Evolutionary conservation across 2,329 filamentous ascomycete genomes (phyloP).

Genomic region (Colletotrichum euphorbiae): DNA sequence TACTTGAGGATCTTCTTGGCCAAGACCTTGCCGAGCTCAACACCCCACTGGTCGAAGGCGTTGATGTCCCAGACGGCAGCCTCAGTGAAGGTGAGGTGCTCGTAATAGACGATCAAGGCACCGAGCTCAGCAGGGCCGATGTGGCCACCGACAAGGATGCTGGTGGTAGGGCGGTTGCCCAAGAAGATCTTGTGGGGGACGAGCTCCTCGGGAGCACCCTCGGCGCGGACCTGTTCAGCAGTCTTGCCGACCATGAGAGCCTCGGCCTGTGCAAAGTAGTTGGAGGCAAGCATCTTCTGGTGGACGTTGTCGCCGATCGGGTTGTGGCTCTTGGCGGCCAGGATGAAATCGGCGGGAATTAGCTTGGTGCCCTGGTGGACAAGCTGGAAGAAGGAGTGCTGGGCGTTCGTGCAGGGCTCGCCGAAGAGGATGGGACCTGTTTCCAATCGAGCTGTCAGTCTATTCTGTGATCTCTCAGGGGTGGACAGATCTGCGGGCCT

Average conservation of each 20-base stretch:
- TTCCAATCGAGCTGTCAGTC: slow-evolving; percentile 17
- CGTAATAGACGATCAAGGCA: slow-evolving; percentile 97
- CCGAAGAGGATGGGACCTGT: slow-evolving; percentile 89
- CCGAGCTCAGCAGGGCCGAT: slow-evolving; percentile 95
- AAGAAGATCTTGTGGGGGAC: slow-evolving; percentile 99
- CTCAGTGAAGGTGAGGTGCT: slow-evolving; percentile 98
- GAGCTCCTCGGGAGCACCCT: slow-evolving; percentile 78
- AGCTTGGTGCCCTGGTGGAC: slow-evolving; percentile 99
- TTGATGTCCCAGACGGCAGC: slow-evolving; percentile 99
- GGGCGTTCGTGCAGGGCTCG: slow-evolving; percentile 97
- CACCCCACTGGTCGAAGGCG: slow-evolving; percentile 99
- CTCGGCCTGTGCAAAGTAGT: slow-evolving; percentile 91
- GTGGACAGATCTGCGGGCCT: neutral
- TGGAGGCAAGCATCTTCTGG: slow-evolving; percentile 95
- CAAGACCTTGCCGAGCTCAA: slow-evolving; percentile 95
- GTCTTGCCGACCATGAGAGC: slow-evolving; percentile 93
- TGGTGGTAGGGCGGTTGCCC: slow-evolving; percentile 96
- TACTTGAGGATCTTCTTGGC: slow-evolving; percentile 86
- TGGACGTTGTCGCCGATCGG: slow-evolving; percentile 91
- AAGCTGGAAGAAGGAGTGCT: slow-evolving; percentile 99
- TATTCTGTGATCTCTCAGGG: neutral
- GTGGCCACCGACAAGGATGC: slow-evolving; percentile 87
- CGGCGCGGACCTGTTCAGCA: slow-evolving; percentile 80
- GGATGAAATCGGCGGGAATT: slow-evolving; percentile 97
- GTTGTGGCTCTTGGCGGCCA: slow-evolving; percentile 97